A percentile compares a stretch with the other conserved stretches of the same genome.
Conservation (phyloP, 495 filamentous ascomycete species). For the Aspergillus ostianus region DNA sequence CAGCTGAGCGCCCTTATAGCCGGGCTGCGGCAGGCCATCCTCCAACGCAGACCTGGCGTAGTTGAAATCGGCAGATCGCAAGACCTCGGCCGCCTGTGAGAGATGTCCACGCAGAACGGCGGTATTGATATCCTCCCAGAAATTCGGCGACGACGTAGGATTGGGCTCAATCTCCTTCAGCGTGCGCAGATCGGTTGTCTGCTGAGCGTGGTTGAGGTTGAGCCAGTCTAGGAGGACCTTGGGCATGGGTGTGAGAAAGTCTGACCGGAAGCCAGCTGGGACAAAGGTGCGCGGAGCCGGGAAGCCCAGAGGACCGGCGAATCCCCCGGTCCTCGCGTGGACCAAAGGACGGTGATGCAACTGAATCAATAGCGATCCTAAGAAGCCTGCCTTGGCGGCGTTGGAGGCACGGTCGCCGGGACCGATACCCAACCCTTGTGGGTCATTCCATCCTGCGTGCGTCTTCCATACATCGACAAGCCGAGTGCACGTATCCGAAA, state of each 20-base stretch:
- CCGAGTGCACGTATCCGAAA: slow-evolving; percentile 54
- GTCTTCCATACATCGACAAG: slow-evolving; percentile 60
- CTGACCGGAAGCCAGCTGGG: slow-evolving; percentile 33
- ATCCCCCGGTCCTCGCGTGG: slow-evolving; percentile 27
- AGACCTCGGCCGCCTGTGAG: slow-evolving; percentile 54
- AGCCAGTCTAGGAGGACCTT: slow-evolving; percentile 79
- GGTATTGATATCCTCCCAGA: slow-evolving; percentile 75
- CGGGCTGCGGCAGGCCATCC: slow-evolving; percentile 56
- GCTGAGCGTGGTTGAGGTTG: slow-evolving; percentile 63
- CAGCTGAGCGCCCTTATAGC: slow-evolving; percentile 69
- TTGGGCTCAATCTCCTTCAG: slow-evolving; percentile 62
- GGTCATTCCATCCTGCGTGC: slow-evolving; percentile 40
- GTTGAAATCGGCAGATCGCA: slow-evolving; percentile 72
- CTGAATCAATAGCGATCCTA: slow-evolving; percentile 67
- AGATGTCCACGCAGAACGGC: slow-evolving; percentile 71
- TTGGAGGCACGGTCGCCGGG: slow-evolving; percentile 56
- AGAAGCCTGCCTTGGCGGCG: slow-evolving; percentile 69
- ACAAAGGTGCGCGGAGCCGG: slow-evolving; percentile 30
- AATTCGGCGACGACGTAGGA: slow-evolving; percentile 67
- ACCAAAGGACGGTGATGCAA: slow-evolving; percentile 65
- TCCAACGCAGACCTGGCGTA: slow-evolving; percentile 59
- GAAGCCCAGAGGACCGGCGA: slow-evolving; percentile 24
- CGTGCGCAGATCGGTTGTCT: slow-evolving; percentile 55
- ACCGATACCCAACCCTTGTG: slow-evolving; percentile 55
- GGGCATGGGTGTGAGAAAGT: slow-evolving; percentile 56